Percentiles rank a stretch among this genome's conserved stretches.
Evolutionary conservation across 2,329 filamentous ascomycete species (phyloP).

Genomic region (Calycina herbarum): DNA sequence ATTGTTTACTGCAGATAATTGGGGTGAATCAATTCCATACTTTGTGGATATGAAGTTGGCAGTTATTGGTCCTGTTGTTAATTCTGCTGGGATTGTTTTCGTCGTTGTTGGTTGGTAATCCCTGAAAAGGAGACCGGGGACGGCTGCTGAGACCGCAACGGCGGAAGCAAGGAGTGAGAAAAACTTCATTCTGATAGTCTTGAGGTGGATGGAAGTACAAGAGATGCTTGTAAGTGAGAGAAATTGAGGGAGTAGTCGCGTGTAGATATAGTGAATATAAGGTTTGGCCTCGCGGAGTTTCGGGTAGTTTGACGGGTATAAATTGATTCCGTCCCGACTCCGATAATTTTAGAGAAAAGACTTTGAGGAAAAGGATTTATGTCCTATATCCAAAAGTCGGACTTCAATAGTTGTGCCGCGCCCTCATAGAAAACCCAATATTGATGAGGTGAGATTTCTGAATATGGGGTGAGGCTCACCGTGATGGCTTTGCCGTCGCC

Average conservation of each 20-base stretch:
- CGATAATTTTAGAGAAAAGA: too few relatives aligned
- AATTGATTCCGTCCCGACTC: too few relatives aligned
- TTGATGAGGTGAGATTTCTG: background rate
- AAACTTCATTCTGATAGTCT: background rate
- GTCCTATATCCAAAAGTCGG: background rate
- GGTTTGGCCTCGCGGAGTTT: background rate
- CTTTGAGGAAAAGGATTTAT: too few relatives aligned
- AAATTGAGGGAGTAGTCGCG: background rate
- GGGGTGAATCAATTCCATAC: slow-evolving; percentile 23
- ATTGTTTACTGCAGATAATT: slow-evolving; percentile 26
- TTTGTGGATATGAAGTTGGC: slow-evolving; percentile 85
- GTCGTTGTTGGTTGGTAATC: background rate
- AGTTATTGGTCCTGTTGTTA: background rate
- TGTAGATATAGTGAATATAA: background rate
- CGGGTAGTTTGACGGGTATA: background rate
- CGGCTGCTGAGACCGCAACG: background rate
- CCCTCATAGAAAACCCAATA: background rate
- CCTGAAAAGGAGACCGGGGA: background rate
- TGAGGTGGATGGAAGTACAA: background rate
- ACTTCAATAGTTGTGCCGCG: background rate
- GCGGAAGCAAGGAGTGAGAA: slow-evolving; percentile 1
- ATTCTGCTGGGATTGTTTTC: slow-evolving; percentile 11
- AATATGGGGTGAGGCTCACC: background rate
- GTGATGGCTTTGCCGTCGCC: too few relatives aligned
- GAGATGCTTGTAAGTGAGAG: background rate